Base-by-base conservation (phyloP, 805 yeast species). In the Saccharomycopsis babjevae region DNA sequence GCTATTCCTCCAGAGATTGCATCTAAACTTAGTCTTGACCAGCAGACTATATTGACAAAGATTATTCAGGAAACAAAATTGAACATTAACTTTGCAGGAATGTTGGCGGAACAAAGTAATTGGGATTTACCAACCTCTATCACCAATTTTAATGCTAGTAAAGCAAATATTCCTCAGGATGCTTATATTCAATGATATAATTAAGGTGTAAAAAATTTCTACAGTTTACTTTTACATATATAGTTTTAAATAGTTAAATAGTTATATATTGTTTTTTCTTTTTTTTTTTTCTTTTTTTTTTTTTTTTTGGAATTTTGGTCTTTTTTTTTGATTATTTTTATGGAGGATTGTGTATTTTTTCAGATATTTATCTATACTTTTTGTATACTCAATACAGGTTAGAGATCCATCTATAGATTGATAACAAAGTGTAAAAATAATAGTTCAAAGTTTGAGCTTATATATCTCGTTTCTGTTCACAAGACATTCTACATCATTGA, bases 41-140 rank as follows among this genome's bases (percentile, higher is more conserved):
- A 88, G 70, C 83, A 85, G 64, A 85, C 84, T 61, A 71, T 89
- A 5, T 77, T 89, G 18, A 78, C 80, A 25, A 85, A 81, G 67
- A 73, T 93, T 28, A 82, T 86, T 73, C 71, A 79, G 32, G 89
- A 86, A 64, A 92, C 97, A 0, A 83, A 84, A 57, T 76, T 92
- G 66, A 91, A 81, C 66, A 76, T 88, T n/a, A 88, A 88, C 67
- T 92, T 84, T 71, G 88, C 93, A 0, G 74, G 84, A 32, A 82
- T 92, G 88, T 79, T 94, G 46, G 86, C 91, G 61, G 91, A 90
- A 70, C 97, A 91, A 71, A 89, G 96, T 68, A 79, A 82, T 59
- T 92, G 96, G 92, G 86, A 88, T 71, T 85, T 83, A 66, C 83
- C 82, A 32, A 78, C 76, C 59, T 92, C 97, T 32, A 74, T 83